phyloP scores from a whole-genome alignment of 768 basidiomycete species.

The Tricholoma sp. region DNA sequence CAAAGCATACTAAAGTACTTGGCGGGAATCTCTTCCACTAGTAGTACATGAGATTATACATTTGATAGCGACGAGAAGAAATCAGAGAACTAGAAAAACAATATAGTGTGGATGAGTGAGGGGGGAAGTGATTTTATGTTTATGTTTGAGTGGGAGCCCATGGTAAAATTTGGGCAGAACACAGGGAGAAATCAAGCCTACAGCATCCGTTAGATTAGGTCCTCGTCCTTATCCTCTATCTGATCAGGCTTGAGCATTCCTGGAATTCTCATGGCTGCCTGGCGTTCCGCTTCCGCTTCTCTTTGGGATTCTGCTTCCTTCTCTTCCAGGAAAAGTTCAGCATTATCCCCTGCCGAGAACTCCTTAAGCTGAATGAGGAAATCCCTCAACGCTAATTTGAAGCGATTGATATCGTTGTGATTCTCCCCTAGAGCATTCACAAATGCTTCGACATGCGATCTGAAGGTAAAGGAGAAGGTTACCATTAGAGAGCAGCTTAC shows the following conservation, averaged over 20 bases:
- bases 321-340: constrained; percentile 91
- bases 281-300: constrained; percentile 78
- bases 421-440: constrained; percentile 63
- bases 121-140: constrained; percentile 24
- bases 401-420: constrained; percentile 77
- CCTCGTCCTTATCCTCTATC: constrained; percentile 90
- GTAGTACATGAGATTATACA: constrained; percentile 37
- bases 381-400: constrained; percentile 92
- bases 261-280: constrained; percentile 91
- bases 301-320: constrained; percentile 81
- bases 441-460: constrained; percentile 69
- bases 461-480: constrained; percentile 6
- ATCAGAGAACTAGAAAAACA: constrained; percentile 23
- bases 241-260: constrained; percentile 97
- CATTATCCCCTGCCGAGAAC: constrained; percentile 85
- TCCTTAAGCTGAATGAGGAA: constrained; percentile 98
- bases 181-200: constrained; percentile 19
- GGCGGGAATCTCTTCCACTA: constrained; percentile 28
- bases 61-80: constrained; percentile 23
- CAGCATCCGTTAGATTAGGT: constrained; percentile 38
- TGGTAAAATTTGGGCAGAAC: constrained; percentile 13
- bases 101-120: constrained; percentile 21
- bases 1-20: too few species aligned
- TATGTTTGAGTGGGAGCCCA: constrained; percentile 14
- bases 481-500: constrained; percentile 5